Conservation (phyloP, 805 yeast genomes). For the Teunomyces cretensis region DNA sequence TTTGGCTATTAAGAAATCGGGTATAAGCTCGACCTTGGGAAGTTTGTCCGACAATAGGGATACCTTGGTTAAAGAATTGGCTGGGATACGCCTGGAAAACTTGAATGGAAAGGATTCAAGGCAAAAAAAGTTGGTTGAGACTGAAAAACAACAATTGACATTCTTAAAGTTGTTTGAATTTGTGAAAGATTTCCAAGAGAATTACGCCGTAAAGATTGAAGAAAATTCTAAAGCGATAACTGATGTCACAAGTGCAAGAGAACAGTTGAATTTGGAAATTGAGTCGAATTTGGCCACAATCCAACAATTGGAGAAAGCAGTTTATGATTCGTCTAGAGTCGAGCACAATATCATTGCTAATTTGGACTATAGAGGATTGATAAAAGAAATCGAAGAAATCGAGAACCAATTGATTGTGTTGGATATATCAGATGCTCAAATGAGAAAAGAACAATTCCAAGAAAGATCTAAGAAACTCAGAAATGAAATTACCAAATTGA, state of each 20-base stretch:
- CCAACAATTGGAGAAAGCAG: constrained; percentile 18
- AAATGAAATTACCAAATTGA: constrained; percentile 50
- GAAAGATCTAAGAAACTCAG: constrained; percentile 52
- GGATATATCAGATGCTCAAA: constrained; percentile 58
- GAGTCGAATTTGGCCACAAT: constrained; percentile 23
- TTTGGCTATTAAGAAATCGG: constrained; percentile 3
- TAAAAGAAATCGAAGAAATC: constrained; percentile 35
- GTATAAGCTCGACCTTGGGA: not conserved
- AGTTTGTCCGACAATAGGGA: not conserved
- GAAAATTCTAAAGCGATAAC: constrained; percentile 16
- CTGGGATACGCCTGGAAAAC: not conserved
- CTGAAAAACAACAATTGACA: not conserved
- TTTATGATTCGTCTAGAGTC: constrained; percentile 38
- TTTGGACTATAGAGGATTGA: constrained; percentile 53
- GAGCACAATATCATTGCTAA: constrained; percentile 64
- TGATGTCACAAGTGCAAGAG: not conserved
- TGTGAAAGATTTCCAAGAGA: constrained; percentile 21
- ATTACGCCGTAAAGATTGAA: constrained; percentile 19
- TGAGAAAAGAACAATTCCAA: constrained; percentile 61
- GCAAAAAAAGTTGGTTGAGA: not conserved
- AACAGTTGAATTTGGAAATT: constrained; percentile 16
- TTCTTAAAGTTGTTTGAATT: constrained; percentile 6
- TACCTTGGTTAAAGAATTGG: not conserved
- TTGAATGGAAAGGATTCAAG: not conserved
- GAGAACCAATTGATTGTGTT: constrained; percentile 43